These are phyloP conservation scores for Acacia concinna DNA, from an alignment of 331 rosid species.

Conservation along the genomic window DNA sequence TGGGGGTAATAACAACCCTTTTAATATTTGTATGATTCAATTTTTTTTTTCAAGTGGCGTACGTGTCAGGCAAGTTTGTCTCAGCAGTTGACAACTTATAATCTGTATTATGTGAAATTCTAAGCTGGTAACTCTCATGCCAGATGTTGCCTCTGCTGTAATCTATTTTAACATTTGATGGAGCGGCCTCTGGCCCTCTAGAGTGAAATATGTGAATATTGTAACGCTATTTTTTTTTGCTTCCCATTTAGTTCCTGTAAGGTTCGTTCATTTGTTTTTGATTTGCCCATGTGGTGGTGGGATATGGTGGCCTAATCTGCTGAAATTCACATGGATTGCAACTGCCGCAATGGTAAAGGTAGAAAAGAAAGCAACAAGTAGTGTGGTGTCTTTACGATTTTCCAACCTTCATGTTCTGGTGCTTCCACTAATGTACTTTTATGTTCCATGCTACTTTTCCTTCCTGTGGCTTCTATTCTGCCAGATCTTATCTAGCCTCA, in stretches of 20 bases:
- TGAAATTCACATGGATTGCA: constrained; percentile 44
- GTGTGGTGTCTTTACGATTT: constrained; percentile 62
- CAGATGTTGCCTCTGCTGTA: constrained; percentile 47
- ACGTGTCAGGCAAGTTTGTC: constrained; percentile 32
- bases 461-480: constrained; percentile 28
- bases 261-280: not conserved
- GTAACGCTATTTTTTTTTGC: constrained; percentile 13
- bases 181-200: constrained; percentile 24
- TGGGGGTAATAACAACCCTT: constrained; percentile 36
- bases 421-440: constrained; percentile 30
- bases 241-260: not conserved
- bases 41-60: constrained; percentile 22
- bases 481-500: constrained; percentile 24
- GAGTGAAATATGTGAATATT: constrained; percentile 34
- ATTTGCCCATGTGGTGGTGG: constrained; percentile 19
- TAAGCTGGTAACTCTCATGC: constrained; percentile 35
- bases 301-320: constrained; percentile 19
- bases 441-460: constrained; percentile 27
- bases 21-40: constrained; percentile 39
- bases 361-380: constrained; percentile 37
- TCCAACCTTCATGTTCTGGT: constrained; percentile 41
- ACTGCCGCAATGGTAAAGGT: constrained; percentile 36
- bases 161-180: constrained; percentile 36
- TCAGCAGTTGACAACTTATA: constrained; percentile 35
- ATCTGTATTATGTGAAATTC: constrained; percentile 34